Evolutionary conservation across 257 asterid genomes (phyloP), one percentile per base, ranked within the genome.

Genomic region (Lycium barbarum): DNA sequence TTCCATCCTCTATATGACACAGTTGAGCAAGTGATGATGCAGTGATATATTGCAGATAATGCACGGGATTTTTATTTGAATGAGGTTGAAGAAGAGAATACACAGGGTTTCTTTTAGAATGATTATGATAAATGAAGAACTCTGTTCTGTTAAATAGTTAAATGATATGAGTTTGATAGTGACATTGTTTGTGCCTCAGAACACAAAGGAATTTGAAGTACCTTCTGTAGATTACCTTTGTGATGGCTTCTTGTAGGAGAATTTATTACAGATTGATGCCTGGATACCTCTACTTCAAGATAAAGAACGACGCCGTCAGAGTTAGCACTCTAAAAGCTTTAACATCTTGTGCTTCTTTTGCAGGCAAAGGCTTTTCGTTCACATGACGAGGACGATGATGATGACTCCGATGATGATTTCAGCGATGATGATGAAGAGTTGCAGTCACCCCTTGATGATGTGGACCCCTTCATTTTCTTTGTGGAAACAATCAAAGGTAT

Each of bases 401-500:
- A 95, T 0, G 93, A 92, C 88, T 86, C 93, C 0, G 98, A 93
- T 81, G 99, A 95, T 57, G 98, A 95, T 82, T 97, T 94, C 90
- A 93, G 94, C 86, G 95, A 98, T 87, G 99, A 95, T n/a, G 99
- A 94, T 66, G 99, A 95, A 85, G 99, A 97, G 79, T 73, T 95
- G 90, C 99, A 97, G 63, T 97, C 99, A 11, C 99, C 99, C 47
- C 93, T 97, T 54, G 99, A 97, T 89, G 98, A 97, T 12, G 93
- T 97, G 72, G 99, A 97, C 79, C 99, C 99, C 9, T 97, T 94
- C 82, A 84, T 97, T 87, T 94, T 91, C 90, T 97, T 97, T 90
- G 99, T 95, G 73, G 99, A 95, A 86, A 89, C 95, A 17, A 74
- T 94, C 49, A 92, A 93, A 92, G 98, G 99, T 97, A 90, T 55